phyloP scores from a whole-genome alignment of 768 basidiomycete genomes.

The Panaeolus cyanescens region DNA sequence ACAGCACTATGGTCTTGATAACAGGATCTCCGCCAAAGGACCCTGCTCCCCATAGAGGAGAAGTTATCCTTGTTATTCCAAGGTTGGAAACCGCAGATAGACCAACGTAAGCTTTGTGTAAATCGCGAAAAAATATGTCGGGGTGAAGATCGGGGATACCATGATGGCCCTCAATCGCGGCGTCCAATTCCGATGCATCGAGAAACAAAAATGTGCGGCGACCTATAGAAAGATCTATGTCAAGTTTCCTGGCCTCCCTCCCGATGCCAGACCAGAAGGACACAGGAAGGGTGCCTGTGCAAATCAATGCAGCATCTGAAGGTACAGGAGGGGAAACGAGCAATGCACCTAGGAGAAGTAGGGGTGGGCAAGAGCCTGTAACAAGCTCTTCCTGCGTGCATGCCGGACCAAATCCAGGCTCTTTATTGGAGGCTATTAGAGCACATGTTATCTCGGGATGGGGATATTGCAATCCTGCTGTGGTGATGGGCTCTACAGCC shows the following conservation, averaged over 20 bases:
- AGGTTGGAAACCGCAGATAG: conserved; percentile 20
- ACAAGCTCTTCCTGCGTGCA: conserved; percentile 35
- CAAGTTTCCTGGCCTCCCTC: conserved; percentile 18
- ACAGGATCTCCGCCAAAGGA: conserved; percentile 34
- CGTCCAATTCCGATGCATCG: conserved; percentile 33
- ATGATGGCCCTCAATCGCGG: neutral
- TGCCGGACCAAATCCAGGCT: conserved; percentile 32
- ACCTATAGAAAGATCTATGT: neutral
- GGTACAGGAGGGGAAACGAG: conserved; percentile 30
- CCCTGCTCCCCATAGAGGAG: conserved; percentile 35
- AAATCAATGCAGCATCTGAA: conserved; percentile 24
- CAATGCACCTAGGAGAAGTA: conserved; percentile 29
- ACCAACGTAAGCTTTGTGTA: conserved; percentile 29
- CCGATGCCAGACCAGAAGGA: conserved; percentile 29
- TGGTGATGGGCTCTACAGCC: conserved; percentile 19
- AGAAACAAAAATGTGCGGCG: conserved; percentile 28
- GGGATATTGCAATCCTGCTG: conserved; percentile 25
- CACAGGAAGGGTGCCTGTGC: conserved; percentile 19
- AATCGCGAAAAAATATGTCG: conserved; percentile 25
- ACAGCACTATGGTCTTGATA: conserved; percentile 30
- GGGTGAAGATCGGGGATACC: conserved; percentile 25
- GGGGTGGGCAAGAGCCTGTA: conserved; percentile 29
- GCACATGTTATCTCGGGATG: conserved; percentile 22
- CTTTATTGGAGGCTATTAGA: conserved; percentile 31
- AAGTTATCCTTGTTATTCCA: conserved; percentile 23